Conservation (phyloP, 2,329 filamentous ascomycete genomes). For the Pseudonectria buxi region DNA sequence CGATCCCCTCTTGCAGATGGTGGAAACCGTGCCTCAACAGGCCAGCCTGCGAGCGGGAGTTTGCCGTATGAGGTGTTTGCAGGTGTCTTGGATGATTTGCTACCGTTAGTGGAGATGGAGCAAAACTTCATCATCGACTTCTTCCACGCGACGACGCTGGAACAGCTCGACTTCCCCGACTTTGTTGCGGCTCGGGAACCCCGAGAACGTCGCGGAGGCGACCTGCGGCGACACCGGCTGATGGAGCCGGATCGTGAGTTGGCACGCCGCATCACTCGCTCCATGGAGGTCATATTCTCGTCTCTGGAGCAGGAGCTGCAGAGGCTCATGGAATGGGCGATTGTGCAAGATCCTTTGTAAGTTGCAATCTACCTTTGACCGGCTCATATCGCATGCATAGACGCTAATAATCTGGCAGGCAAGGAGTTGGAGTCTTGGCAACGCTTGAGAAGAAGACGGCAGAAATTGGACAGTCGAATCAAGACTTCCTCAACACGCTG, state of each 20-base stretch:
- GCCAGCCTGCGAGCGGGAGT: slow-evolving; percentile 55
- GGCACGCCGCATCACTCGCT: slow-evolving; percentile 74
- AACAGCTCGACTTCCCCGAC: slow-evolving; percentile 77
- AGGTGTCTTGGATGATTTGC: slow-evolving; percentile 71
- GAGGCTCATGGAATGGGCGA: slow-evolving; percentile 74
- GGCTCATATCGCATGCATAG: background rate
- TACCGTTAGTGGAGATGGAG: slow-evolving; percentile 81
- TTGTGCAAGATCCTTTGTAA: slow-evolving; percentile 74
- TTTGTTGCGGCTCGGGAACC: slow-evolving; percentile 61
- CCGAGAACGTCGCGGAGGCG: slow-evolving; percentile 61
- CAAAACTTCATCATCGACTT: slow-evolving; percentile 97
- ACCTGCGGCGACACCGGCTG: slow-evolving; percentile 65
- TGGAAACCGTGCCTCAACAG: slow-evolving; percentile 39
- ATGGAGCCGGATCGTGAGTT: slow-evolving; percentile 86
- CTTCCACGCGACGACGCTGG: slow-evolving; percentile 86
- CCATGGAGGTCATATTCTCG: slow-evolving; percentile 82
- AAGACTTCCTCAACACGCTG: slow-evolving; percentile 78
- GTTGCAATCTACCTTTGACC: slow-evolving; percentile 33
- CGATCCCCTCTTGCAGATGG: slow-evolving; percentile 62
- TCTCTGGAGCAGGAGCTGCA: slow-evolving; percentile 77
- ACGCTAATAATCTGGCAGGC: slow-evolving; percentile 43
- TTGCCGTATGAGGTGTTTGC: slow-evolving; percentile 77
- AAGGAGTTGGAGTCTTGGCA: slow-evolving; percentile 82
- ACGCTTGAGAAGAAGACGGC: slow-evolving; percentile 72
- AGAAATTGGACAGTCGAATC: slow-evolving; percentile 81